Base-by-base conservation (phyloP, 2,329 filamentous ascomycete species). In the Epichloe sylvatica region DNA sequence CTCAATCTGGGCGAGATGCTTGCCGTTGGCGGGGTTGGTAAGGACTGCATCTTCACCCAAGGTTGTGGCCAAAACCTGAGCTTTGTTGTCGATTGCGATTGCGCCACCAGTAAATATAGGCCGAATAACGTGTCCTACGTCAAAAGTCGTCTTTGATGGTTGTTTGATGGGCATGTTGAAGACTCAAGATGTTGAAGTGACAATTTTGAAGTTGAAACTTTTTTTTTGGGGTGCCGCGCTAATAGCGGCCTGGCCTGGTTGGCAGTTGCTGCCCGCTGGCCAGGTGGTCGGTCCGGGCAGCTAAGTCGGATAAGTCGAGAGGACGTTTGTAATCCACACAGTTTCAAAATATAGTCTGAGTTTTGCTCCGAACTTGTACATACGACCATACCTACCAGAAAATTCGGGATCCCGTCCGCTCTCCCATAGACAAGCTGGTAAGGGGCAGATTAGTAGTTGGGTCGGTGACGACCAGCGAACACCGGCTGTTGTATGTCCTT, bases 51-150 rank as follows among this genome's bases (percentile, higher is more conserved):
- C 88, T 65, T 98, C 92, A 36, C 86, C 89, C n/a, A 97, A 71
- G 36, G 86, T 89, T 23, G 89, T 89, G 41, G 89, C 91, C 49
- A 98, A 75, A 54, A 97, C 79, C 59, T 80, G 79, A 47, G 89
- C 89, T 68, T 80, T 80, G 64, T 82, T 78, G 71, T 91, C 88
- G 53, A 97, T 77, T 33, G 87, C 81, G 52, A 94, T 81, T 56
- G 86, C 84, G 41, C 92, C 92, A 49, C 92, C 92, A 2, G 91
- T 95, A 63, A 92, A 96, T 46, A 97, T 91, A 19, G 92, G 92
- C 59, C 89, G 86, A 50, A 98, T 85, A 45, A 88, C 86, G 60
- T 84, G 81, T 56, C 77, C 77, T 51, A 84, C 79, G 62, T 94
- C 86, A 66, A 96, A 98, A 3, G 91, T 95, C 51, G 89, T 96